Base-by-base conservation (phyloP, 2,329 filamentous ascomycete genomes). In the Fusarium sp. region DNA sequence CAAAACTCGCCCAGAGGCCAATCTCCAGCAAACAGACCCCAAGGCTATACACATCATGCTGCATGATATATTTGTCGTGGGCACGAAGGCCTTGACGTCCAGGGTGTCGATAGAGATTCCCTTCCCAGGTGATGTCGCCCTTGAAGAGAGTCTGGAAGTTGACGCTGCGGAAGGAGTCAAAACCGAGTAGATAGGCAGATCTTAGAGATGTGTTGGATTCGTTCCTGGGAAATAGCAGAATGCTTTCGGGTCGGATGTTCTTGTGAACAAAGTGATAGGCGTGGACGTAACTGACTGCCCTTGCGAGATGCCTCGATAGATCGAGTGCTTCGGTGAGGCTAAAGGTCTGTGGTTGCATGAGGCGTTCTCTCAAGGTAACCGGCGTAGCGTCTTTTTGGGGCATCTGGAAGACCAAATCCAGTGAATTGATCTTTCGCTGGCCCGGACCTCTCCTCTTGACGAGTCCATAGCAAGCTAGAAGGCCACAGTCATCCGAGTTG, bases 21-120 rank as follows among this genome's bases (percentile, higher is more conserved):
- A 90, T 83, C 75, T 90, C 88, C 0, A 90, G 77, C 1, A 90
- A 81, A 65, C 85, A 87, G 0, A 89, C 86, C 0, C 88, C 88
- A 0, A 90, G 82, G 63, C 86, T 88, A 76, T 90, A 90, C 13
- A 90, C 86, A 69, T 90, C 87, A 72, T 90, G 88, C 58, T 87
- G 84, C 85, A 89, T 89, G 5, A 67, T 79, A 73, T 88, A 90
- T 0, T 71, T 63, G 1, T 85, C 81, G 29, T 83, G 77, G 0
- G 82, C 81, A 7, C 73, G 68, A 0, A 80, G 29, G 0, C 88
- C 88, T 73, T 89, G 87, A 0, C 88, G 83, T 0, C 70, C 22
- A 18, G 58, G 58, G 22, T 61, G 38, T 20, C 38, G 58, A 35
- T 61, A 47, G 4, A 61, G 14, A 10, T 61, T 47, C 14, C 25